These are phyloP conservation scores for Vigna angularis DNA, from an alignment of 306 rosid species.

Conservation along the genomic window DNA sequence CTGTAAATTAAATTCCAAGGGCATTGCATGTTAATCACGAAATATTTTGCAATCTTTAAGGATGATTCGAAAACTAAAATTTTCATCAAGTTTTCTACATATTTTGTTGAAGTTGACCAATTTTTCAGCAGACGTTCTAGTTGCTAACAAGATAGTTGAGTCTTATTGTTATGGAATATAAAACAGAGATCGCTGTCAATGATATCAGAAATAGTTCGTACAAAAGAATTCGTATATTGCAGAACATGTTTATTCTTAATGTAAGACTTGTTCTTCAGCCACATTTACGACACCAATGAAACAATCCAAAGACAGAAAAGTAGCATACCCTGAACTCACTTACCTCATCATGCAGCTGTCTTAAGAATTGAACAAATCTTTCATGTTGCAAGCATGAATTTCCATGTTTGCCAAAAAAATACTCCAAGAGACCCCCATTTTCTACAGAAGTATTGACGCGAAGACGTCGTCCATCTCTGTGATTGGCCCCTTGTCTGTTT, in stretches of 20 bases:
- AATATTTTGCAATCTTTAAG: constrained; percentile 10
- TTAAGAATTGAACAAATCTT: constrained; percentile 70
- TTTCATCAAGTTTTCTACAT: neutral
- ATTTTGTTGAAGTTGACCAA: neutral
- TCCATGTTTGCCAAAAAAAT: constrained; percentile 82
- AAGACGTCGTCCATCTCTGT: constrained; percentile 56
- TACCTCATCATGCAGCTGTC: constrained; percentile 77
- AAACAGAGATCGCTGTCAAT: neutral
- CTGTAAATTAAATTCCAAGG: constrained; percentile 46
- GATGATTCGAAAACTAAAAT: neutral
- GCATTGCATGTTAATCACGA: neutral
- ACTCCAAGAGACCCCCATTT: constrained; percentile 70
- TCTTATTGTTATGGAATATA: neutral
- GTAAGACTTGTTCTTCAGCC: neutral
- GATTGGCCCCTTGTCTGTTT: constrained; percentile 66
- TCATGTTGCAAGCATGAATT: constrained; percentile 56
- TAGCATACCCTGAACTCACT: no score
- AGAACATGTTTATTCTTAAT: neutral
- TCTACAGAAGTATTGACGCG: constrained; percentile 58
- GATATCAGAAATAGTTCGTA: neutral
- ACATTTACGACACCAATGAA: neutral
- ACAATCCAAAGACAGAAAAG: neutral
- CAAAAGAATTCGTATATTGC: neutral
- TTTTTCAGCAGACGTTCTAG: neutral
- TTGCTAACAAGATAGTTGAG: neutral